Conservation (phyloP, 352 stramenopile genomes). For the Phytophthora cajani region DNA sequence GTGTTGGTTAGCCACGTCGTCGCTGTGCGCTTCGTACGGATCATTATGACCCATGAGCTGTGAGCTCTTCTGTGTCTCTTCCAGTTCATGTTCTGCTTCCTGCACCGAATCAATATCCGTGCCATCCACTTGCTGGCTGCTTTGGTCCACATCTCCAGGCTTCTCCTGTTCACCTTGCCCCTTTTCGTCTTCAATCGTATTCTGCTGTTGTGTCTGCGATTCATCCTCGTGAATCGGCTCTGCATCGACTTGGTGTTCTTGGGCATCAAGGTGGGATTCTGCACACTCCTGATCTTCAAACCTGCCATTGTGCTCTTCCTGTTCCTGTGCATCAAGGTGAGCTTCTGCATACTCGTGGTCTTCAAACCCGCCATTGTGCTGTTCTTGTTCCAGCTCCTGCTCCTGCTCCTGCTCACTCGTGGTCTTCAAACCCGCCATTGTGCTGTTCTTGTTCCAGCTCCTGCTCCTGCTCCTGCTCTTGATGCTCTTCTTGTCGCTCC, state of each 20-base stretch:
- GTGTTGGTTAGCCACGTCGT: neutral
- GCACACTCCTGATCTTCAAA: neutral
- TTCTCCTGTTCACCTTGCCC: neutral
- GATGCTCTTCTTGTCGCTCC: neutral
- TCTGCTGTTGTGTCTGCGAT: neutral
- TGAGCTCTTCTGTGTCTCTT: neutral
- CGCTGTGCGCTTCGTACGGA: neutral
- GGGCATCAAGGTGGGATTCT: neutral
- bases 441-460: neutral
- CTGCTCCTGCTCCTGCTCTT: neutral
- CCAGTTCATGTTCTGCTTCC: neutral
- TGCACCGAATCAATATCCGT: neutral
- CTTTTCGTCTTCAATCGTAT: neutral
- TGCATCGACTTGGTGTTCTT: neutral
- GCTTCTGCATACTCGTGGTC: too few species aligned
- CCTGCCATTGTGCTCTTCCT: neutral
- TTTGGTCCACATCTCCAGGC: neutral
- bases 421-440: neutral
- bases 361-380: neutral
- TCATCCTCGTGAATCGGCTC: neutral
- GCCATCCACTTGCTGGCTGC: neutral
- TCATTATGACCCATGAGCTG: constrained; percentile 1
- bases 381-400: neutral
- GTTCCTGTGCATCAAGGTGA: neutral
- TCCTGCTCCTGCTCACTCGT: neutral